phyloP scores from a whole-genome alignment of 2,329 filamentous ascomycete genomes.

The Colletotrichum magnum region DNA sequence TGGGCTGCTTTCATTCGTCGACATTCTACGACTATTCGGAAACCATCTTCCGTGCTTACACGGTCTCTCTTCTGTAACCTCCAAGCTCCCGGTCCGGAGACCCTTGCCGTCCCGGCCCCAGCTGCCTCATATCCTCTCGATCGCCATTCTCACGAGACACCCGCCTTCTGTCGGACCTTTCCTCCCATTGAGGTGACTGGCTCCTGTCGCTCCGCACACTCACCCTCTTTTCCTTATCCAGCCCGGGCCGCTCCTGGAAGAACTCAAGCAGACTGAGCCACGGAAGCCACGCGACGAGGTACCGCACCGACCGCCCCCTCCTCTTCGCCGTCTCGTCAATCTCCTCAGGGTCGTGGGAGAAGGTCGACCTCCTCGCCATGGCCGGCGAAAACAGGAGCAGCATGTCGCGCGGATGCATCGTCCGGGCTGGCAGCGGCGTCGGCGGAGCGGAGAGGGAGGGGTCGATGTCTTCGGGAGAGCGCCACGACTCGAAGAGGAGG shows the following conservation, averaged over 20 bases:
- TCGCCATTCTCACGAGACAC: background rate
- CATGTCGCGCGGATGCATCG: background rate
- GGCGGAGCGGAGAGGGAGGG: conserved; percentile 8
- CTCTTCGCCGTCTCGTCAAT: background rate
- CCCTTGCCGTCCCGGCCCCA: too few relatives aligned
- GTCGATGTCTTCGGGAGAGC: conserved; percentile 28
- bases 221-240: background rate
- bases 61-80: too few relatives aligned
- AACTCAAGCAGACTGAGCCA: conserved; percentile 43
- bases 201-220: background rate
- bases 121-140: background rate
- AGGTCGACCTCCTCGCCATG: conserved; percentile 10
- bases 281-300: conserved; percentile 44
- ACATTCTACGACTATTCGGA: too few relatives aligned
- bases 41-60: too few relatives aligned
- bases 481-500: conserved; percentile 37
- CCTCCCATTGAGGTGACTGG: background rate
- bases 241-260: conserved; percentile 25
- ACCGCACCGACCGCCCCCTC: conserved; percentile 28
- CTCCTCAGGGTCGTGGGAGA: background rate
- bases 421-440: background rate
- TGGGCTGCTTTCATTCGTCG: too few relatives aligned
- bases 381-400: conserved; percentile 5
- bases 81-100: too few relatives aligned
- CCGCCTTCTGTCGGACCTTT: background rate